phyloP scores from a whole-genome alignment of 306 rosid genomes.

The Medicago arabica region DNA sequence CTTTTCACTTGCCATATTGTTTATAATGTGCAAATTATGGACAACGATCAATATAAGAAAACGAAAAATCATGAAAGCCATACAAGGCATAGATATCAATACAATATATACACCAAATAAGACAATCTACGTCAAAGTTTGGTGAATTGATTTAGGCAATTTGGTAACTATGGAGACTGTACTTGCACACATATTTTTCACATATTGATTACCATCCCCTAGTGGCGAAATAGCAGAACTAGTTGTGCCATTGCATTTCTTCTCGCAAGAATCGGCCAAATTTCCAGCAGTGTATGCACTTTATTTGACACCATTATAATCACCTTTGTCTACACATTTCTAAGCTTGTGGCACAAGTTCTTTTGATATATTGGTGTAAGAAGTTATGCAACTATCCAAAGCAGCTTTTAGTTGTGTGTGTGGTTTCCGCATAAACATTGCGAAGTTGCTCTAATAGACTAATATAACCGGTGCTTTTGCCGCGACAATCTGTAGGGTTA shows the following conservation, averaged over 20 bases:
- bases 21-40: background rate
- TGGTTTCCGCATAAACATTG: background rate
- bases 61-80: background rate
- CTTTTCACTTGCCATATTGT: background rate
- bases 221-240: background rate
- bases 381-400: background rate
- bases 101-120: background rate
- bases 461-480: background rate
- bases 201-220: background rate
- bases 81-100: background rate
- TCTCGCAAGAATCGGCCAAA: slow-evolving; percentile 14
- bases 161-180: background rate
- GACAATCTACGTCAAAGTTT: background rate
- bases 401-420: background rate
- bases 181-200: slow-evolving; percentile 35
- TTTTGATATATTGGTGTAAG: slow-evolving; percentile 2
- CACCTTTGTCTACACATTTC: background rate
- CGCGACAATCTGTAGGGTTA: slow-evolving; percentile 5
- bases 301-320: slow-evolving; percentile 3
- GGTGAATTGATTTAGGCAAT: background rate
- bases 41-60: background rate
- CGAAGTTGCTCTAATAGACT: background rate
- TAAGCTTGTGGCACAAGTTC: slow-evolving; percentile 1
- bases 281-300: background rate
- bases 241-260: background rate